Conservation (phyloP, 1,139 yeast genomes). For the Lodderomyces jiufengensis region DNA sequence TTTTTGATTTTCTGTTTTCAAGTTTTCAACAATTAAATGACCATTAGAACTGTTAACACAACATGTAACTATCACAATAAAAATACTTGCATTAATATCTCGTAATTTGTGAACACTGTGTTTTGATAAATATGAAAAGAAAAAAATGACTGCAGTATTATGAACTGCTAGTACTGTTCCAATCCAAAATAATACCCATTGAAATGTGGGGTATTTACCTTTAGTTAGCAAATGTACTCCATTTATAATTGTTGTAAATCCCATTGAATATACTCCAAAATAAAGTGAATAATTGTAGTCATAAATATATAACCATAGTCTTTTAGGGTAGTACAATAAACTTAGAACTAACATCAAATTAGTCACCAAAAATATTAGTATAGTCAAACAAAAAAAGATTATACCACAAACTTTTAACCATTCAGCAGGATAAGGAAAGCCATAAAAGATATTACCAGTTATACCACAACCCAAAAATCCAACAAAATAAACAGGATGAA, state of each 20-base stretch:
- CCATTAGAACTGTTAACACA: slow-evolving; percentile 13
- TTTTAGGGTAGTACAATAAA: slow-evolving; percentile 17
- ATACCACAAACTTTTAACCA: slow-evolving; percentile 61
- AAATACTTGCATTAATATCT: slow-evolving; percentile 9
- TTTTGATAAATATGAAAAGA: slow-evolving; percentile 13
- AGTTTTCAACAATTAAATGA: slow-evolving; percentile 10
- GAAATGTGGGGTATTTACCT: slow-evolving; percentile 21
- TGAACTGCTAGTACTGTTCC: slow-evolving; percentile 12
- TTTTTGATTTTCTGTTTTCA: slow-evolving; percentile 8
- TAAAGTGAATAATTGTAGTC: slow-evolving; percentile 53
- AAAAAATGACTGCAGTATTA: slow-evolving; percentile 12
- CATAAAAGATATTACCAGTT: slow-evolving; percentile 52
- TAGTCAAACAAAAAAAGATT: slow-evolving; percentile 47
- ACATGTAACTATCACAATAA: slow-evolving; percentile 13
- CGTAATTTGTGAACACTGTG: slow-evolving; percentile 8
- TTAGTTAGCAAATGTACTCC: slow-evolving; percentile 31
- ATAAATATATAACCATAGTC: slow-evolving; percentile 31
- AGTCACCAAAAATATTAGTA: slow-evolving; percentile 18
- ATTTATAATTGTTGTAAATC: slow-evolving; percentile 59
- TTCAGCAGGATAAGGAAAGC: slow-evolving; percentile 59
- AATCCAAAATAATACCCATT: slow-evolving; percentile 16
- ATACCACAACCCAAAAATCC: slow-evolving; percentile 83
- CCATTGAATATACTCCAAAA: slow-evolving; percentile 80
- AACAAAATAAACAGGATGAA: slow-evolving; percentile 57
- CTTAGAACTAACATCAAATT: slow-evolving; percentile 23